Percentiles rank a stretch among this genome's conserved stretches.
These are phyloP conservation scores for Stemphylium lycopersici DNA, from an alignment of 2,329 filamentous ascomycete species.

Conservation along the genomic window DNA sequence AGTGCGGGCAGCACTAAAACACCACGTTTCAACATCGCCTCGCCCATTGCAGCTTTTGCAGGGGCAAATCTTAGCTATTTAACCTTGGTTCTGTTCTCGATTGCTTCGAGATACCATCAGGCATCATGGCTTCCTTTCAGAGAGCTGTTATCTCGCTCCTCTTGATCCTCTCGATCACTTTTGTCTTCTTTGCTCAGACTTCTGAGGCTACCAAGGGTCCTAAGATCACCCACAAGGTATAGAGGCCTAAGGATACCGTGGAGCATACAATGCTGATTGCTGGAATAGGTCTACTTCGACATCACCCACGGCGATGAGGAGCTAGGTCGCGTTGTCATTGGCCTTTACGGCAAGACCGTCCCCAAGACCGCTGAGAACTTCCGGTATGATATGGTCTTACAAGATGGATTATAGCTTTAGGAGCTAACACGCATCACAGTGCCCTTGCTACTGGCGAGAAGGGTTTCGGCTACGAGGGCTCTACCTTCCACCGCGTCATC, in stretches of 20 bases:
- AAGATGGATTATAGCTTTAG: not conserved
- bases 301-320: constrained; percentile 76
- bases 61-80: constrained; percentile 30
- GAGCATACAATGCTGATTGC: not conserved
- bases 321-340: constrained; percentile 77
- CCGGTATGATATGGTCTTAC: constrained; percentile 48
- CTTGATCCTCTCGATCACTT: constrained; percentile 72
- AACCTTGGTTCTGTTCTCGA: constrained; percentile 29
- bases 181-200: constrained; percentile 45
- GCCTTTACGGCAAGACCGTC: constrained; percentile 86
- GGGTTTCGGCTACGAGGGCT: constrained; percentile 82
- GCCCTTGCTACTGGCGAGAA: constrained; percentile 84
- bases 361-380: constrained; percentile 76
- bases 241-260: constrained; percentile 1
- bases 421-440: constrained; percentile 56
- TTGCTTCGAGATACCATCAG: constrained; percentile 20
- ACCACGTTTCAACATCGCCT: constrained; percentile 42
- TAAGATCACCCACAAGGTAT: constrained; percentile 91
- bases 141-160: constrained; percentile 73
- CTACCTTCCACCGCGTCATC: constrained; percentile 88
- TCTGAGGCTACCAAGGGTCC: constrained; percentile 67
- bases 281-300: constrained; percentile 75
- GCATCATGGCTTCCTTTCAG: constrained; percentile 76
- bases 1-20: constrained; percentile 27
- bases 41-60: constrained; percentile 19